A percentile compares a stretch with the other conserved stretches of the same genome.
Conservation (phyloP, 2,329 filamentous ascomycete species). For the Penicillium sp. region DNA sequence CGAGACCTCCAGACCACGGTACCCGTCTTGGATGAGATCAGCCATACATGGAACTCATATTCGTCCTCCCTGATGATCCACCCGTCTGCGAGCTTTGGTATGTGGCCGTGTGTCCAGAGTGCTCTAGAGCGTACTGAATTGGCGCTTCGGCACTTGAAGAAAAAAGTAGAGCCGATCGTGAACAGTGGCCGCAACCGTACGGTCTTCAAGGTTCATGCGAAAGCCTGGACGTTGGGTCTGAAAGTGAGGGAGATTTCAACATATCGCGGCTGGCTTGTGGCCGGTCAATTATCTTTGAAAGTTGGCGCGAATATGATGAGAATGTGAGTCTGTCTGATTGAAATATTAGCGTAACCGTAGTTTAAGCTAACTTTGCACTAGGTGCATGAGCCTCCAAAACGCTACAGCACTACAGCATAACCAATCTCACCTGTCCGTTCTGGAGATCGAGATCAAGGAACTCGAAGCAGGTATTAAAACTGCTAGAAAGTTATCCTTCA, state of each 20-base stretch:
- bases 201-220: not conserved
- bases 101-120: not conserved
- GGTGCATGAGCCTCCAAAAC: not conserved
- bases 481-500: not conserved
- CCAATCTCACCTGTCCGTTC: not conserved
- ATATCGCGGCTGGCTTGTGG: not conserved
- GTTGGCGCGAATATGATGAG: slow-evolving; percentile 2
- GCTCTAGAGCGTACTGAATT: not conserved
- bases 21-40: slow-evolving; percentile 2
- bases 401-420: not conserved
- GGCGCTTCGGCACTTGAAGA: not conserved
- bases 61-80: slow-evolving; percentile 3
- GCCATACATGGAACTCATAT: not conserved
- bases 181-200: not conserved
- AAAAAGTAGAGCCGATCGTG: not conserved
- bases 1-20: not conserved
- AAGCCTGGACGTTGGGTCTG: not conserved
- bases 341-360: not conserved
- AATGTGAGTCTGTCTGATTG: not conserved
- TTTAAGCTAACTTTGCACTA: not conserved
- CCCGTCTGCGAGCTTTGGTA: slow-evolving; percentile 3
- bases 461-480: not conserved
- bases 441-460: slow-evolving; percentile 6
- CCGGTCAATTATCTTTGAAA: not conserved
- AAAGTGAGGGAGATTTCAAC: not conserved